These are phyloP conservation scores for Candida labiduridarum DNA, from an alignment of 1,139 yeast genomes.

Conservation along the genomic window DNA sequence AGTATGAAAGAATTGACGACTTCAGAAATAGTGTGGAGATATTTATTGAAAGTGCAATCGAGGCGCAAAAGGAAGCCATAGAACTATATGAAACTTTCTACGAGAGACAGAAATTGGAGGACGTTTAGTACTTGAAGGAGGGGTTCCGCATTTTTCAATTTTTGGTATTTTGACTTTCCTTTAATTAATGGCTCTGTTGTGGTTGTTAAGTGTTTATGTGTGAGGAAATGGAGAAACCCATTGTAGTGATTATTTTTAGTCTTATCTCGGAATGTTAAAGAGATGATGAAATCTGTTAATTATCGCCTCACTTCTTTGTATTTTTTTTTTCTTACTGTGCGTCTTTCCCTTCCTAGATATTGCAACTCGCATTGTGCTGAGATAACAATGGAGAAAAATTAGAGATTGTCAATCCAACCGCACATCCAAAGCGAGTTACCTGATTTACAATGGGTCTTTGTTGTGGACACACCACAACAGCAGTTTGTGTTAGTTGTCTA, in stretches of 20 bases:
- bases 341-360: background rate
- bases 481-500: background rate
- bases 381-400: background rate
- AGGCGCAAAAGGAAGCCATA: constrained; percentile 91
- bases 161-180: background rate
- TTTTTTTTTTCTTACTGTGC: background rate
- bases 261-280: background rate
- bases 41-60: constrained; percentile 87
- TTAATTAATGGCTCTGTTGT: background rate
- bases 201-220: background rate
- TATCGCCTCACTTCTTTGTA: background rate
- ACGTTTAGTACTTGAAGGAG: constrained; percentile 8
- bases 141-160: background rate
- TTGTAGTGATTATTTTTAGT: background rate
- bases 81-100: constrained; percentile 94
- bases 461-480: background rate
- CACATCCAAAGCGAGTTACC: background rate
- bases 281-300: constrained; percentile 2
- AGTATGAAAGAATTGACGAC: constrained; percentile 76
- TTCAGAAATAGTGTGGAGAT: constrained; percentile 90
- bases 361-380: background rate
- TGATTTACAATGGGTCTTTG: background rate
- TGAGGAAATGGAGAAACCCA: background rate
- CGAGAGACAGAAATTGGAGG: constrained; percentile 43
- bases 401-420: constrained; percentile 1